phyloP scores from a whole-genome alignment of 495 filamentous ascomycete genomes.

The Chaetomidium leptoderma region DNA sequence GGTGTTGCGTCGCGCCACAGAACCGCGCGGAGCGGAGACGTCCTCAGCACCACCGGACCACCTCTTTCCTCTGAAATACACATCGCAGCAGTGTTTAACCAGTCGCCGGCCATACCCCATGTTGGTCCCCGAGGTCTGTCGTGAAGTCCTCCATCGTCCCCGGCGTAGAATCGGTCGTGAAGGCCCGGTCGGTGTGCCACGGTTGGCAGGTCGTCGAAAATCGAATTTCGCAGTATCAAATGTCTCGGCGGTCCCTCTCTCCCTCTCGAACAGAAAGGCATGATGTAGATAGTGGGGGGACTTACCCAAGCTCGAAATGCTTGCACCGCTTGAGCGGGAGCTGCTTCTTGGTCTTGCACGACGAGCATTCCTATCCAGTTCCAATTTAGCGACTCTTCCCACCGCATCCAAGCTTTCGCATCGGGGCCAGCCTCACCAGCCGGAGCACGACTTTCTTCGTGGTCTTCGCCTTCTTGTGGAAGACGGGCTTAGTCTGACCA shows the following conservation, averaged over 20 bases:
- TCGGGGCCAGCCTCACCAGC: conserved; percentile 44
- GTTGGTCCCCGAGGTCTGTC: not conserved
- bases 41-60: not conserved
- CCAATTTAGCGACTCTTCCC: conserved; percentile 20
- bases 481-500: conserved; percentile 99
- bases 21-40: too few relatives aligned
- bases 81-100: not conserved
- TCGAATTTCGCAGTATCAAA: not conserved
- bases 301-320: conserved; percentile 99
- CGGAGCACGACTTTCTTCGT: conserved; percentile 99
- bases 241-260: conserved; percentile 19
- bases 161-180: not conserved
- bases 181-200: not conserved
- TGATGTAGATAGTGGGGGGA: conserved; percentile 21
- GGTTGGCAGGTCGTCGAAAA: not conserved
- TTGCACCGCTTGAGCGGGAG: conserved; percentile 97
- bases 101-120: not conserved
- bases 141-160: not conserved
- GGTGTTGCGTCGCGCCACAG: not conserved
- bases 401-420: conserved; percentile 9
- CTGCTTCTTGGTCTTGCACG: conserved; percentile 98
- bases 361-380: conserved; percentile 77
- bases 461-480: conserved; percentile 99
- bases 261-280: conserved; percentile 14
- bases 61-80: not conserved